Conservation (phyloP, 805 yeast species). For the Suhomyces emberorum region DNA sequence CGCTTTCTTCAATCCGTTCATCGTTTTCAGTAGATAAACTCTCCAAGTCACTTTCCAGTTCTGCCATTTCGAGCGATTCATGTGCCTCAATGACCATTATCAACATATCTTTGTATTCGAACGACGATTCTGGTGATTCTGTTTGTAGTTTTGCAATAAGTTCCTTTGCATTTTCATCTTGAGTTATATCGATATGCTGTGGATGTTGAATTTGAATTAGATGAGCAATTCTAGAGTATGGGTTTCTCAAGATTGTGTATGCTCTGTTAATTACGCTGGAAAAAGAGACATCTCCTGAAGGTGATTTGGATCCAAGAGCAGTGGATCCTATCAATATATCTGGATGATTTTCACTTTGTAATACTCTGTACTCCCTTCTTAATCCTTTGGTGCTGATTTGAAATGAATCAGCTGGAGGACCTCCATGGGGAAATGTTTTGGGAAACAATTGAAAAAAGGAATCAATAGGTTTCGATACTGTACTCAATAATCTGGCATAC, state of each 20-base stretch:
- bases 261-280: constrained; percentile 68
- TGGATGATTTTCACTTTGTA: constrained; percentile 81
- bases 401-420: constrained; percentile 63
- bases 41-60: constrained; percentile 54
- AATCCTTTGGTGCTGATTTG: constrained; percentile 51
- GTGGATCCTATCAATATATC: constrained; percentile 48
- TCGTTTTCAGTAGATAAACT: constrained; percentile 54
- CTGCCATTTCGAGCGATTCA: constrained; percentile 72
- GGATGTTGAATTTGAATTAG: constrained; percentile 36
- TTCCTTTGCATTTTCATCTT: constrained; percentile 51
- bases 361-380: constrained; percentile 67
- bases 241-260: constrained; percentile 65
- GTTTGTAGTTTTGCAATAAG: constrained; percentile 41
- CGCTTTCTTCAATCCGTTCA: constrained; percentile 47
- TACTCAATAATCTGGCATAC: too few relatives aligned
- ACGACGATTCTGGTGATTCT: constrained; percentile 26
- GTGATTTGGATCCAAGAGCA: constrained; percentile 11
- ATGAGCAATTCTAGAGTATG: constrained; percentile 55
- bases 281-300: constrained; percentile 27
- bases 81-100: constrained; percentile 81
- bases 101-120: constrained; percentile 52
- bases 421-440: constrained; percentile 60
- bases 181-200: constrained; percentile 46
- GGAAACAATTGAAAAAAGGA: constrained; percentile 70
- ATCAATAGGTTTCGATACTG: too few relatives aligned